Conservation (phyloP, 2,329 filamentous ascomycete genomes). For the Penicillium sp. region DNA sequence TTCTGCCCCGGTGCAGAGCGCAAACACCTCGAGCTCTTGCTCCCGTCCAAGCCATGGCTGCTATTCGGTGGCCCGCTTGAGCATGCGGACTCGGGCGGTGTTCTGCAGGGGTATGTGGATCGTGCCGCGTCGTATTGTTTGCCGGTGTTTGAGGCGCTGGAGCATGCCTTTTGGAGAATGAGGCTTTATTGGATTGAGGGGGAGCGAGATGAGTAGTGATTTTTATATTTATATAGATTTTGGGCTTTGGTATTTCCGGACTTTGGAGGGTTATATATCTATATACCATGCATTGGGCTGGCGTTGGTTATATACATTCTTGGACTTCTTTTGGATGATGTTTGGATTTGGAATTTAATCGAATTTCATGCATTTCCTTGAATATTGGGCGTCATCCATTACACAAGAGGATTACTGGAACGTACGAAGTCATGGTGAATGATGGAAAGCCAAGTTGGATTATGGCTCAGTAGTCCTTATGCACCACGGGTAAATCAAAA, state of each 20-base stretch:
- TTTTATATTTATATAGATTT: background rate
- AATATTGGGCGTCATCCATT: too few relatives aligned
- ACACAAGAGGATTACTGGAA: too few relatives aligned
- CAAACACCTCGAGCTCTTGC: constrained; percentile 51
- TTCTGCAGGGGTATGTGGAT: constrained; percentile 22
- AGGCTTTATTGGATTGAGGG: constrained; percentile 31
- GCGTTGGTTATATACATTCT: background rate
- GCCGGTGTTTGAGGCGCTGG: constrained; percentile 31
- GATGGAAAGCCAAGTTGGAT: background rate
- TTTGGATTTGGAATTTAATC: too few relatives aligned
- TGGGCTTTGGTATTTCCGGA: background rate
- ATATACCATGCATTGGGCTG: too few relatives aligned
- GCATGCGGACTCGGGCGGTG: constrained; percentile 26
- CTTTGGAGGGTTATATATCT: background rate
- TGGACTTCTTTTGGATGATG: too few relatives aligned
- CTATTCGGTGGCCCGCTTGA: constrained; percentile 56
- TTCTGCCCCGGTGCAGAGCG: constrained; percentile 61
- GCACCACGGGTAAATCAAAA: background rate
- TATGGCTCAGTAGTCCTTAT: background rate
- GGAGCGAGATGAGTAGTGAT: background rate
- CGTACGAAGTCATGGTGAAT: too few relatives aligned
- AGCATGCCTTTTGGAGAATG: constrained; percentile 42
- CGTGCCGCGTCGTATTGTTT: constrained; percentile 26
- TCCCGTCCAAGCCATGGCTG: constrained; percentile 52
- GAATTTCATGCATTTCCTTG: too few relatives aligned